Evolutionary conservation across 2,329 filamentous ascomycete genomes (phyloP), one percentile per base, ranked within the genome.

Genomic region (Colletotrichum lini): DNA sequence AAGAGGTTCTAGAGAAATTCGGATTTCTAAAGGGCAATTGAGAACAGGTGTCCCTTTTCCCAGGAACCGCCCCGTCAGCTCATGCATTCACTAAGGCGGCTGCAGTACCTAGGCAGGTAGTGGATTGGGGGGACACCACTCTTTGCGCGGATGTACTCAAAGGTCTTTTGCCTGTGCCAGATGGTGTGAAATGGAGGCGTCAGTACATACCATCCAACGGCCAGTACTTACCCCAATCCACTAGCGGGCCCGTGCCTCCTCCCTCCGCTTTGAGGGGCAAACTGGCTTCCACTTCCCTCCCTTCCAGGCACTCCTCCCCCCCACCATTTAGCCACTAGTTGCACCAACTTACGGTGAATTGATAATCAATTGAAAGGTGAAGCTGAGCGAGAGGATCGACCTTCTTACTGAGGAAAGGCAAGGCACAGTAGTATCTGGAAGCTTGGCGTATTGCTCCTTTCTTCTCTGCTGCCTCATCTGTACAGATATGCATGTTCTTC

Each of bases 11-110:
- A 54, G 49, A 64, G 66, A 66, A 65, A 70, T 73, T 62, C 58
- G 57, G 54, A 65, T 72, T 71, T 73, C 62, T 23, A 59, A 67
- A 67, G 61, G 63, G 70, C 63, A 73, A 73, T 73, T 73, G 64
- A 73, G 72, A 73, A 73, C 72, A 73, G 68, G 68, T 73, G 72
- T 73, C 72, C 71, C 63, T 71, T 68, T 73, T 73, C 58, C 67
- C 68, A 73, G 71, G 67, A 63, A 67, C 67, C 62, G 58, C 59
- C 35, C 68, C 58, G 63, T 67, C 67, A 72, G 57, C 68, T 64
- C 58, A 66, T 70, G 70, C 66, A 65, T 66, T 70, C 70, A 71
- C 67, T 70, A 61, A 66, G 60, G 67, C 70, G 66, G 60, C 70
- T 53, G 60, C 60, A 65, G 54, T 58, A 67, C 42, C 67, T 70